Evolutionary conservation across 2,329 filamentous ascomycete species (phyloP), one percentile per base, ranked within the genome.

Genomic region (Lecanosticta acicola): DNA sequence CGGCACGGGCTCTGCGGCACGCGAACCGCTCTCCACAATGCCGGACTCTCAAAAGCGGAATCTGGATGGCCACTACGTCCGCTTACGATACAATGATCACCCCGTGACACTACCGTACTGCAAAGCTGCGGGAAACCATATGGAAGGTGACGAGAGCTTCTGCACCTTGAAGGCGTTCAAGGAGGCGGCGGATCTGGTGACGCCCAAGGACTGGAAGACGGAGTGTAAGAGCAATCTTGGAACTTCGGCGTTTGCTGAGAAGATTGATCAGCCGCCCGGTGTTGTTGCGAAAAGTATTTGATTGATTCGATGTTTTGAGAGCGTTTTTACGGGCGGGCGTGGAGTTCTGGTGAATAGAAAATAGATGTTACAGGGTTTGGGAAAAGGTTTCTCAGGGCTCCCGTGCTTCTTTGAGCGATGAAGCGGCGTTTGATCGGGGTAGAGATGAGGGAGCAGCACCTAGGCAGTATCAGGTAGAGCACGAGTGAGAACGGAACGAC

Each of bases 161-260:
- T 98, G 93, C 69, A 97, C 91, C 0, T 68, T 98, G 59, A 83
- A 85, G 46, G 88, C 91, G 0, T 98, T 98, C 75, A 97, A 97
- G 68, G 73, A 80, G 41, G 87, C 96, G 45, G 88, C 93, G 2
- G 91, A 97, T 68, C 88, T 87, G 60, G 94, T 86, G 63, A 93
- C 87, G 1, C 93, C 93, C 0, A 71, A 72, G 48, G 78, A 89
- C 64, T 97, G 90, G 91, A 79, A 78, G 60, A 63, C 67, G 14
- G 79, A 79, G 43, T 87, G 84, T 59, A 64, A 67, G 33, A 67
- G 67, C 45, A 82, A 83, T 55, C 56, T 84, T 32, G 78, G 78
- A 35, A 66, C 71, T 49, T 71, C 72, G 2, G 68, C 74, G 19
- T 56, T 56, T 32, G 49, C 53, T 3, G 29, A 39, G 11, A 43